These are phyloP conservation scores for Gaeumannomyces tritici DNA, from an alignment of 2,329 filamentous ascomycete species.

Conservation along the genomic window DNA sequence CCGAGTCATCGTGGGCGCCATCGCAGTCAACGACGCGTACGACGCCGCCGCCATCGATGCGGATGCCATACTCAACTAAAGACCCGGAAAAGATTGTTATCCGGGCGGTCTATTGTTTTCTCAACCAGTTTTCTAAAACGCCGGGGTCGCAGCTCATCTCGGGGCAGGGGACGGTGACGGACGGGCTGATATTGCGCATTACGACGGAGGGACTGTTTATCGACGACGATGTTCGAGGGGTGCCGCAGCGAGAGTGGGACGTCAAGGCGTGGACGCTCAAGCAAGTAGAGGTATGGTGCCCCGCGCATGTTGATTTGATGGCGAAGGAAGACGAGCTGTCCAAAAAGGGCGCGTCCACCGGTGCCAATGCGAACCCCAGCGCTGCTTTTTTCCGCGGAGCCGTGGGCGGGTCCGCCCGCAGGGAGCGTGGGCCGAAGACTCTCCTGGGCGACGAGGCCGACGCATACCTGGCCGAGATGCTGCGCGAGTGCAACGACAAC, in stretches of 20 bases:
- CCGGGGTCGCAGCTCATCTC: conserved; percentile 85
- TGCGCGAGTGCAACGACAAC: conserved; percentile 54
- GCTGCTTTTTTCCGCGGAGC: conserved; percentile 37
- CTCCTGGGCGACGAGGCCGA: conserved; percentile 58
- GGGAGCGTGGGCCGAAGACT: conserved; percentile 33
- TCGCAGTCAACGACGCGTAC: conserved; percentile 78
- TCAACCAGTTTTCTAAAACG: conserved; percentile 79
- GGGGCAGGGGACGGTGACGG: conserved; percentile 75
- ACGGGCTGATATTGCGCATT: conserved; percentile 85
- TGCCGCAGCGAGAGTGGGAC: conserved; percentile 97
- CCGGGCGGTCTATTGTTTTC: conserved; percentile 85
- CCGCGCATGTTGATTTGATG: conserved; percentile 45
- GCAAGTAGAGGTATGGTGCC: conserved; percentile 79
- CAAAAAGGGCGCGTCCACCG: not conserved
- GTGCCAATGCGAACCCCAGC: conserved; percentile 8
- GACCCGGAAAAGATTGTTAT: conserved; percentile 96
- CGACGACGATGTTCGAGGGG: conserved; percentile 84
- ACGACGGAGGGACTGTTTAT: conserved; percentile 94
- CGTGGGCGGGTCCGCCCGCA: conserved; percentile 34
- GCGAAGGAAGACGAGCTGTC: not conserved
- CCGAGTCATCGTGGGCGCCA: conserved; percentile 78
- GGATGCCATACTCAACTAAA: conserved; percentile 73
- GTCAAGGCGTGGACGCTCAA: conserved; percentile 98
- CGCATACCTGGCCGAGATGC: conserved; percentile 50
- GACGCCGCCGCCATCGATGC: conserved; percentile 69